phyloP scores from a whole-genome alignment of 2,329 filamentous ascomycete species.

The Dothidotthia symphoricarpi region DNA sequence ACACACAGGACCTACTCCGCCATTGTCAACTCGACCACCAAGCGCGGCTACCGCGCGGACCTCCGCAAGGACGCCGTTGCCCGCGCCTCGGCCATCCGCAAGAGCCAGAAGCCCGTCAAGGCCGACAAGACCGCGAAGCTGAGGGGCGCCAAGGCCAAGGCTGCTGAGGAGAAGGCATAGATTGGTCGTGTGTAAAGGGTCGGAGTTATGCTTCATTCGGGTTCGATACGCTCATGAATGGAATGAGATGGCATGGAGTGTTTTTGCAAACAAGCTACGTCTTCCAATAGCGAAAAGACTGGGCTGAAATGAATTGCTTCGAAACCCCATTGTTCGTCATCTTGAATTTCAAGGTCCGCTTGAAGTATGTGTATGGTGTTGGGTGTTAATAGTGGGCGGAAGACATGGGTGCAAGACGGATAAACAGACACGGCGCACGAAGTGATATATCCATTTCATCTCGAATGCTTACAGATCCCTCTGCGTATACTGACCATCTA shows the following conservation, averaged over 20 bases:
- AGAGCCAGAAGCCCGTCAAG: conserved; percentile 77
- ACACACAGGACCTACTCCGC: conserved; percentile 73
- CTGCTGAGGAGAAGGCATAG: conserved; percentile 51
- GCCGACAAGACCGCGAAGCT: conserved; percentile 69
- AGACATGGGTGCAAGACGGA: too few species aligned
- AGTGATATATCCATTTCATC: too few species aligned
- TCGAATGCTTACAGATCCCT: too few species aligned
- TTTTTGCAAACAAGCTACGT: background rate
- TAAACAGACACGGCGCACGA: too few species aligned
- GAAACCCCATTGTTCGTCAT: too few species aligned
- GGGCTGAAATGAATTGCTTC: background rate
- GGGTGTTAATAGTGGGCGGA: too few species aligned
- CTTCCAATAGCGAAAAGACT: background rate
- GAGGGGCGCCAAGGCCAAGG: conserved; percentile 75
- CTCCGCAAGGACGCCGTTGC: conserved; percentile 66
- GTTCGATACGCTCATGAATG: conserved; percentile 8
- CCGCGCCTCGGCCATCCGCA: conserved; percentile 81
- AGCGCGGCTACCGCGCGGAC: conserved; percentile 72
- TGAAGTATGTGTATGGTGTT: too few species aligned
- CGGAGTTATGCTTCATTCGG: conserved; percentile 21
- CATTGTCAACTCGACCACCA: conserved; percentile 78
- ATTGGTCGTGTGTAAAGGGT: conserved; percentile 5
- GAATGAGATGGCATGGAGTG: background rate
- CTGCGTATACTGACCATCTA: too few species aligned
- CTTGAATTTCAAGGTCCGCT: too few species aligned